phyloP scores from a whole-genome alignment of 2,329 filamentous ascomycete species.

The Pestalotiopsis sp. region DNA sequence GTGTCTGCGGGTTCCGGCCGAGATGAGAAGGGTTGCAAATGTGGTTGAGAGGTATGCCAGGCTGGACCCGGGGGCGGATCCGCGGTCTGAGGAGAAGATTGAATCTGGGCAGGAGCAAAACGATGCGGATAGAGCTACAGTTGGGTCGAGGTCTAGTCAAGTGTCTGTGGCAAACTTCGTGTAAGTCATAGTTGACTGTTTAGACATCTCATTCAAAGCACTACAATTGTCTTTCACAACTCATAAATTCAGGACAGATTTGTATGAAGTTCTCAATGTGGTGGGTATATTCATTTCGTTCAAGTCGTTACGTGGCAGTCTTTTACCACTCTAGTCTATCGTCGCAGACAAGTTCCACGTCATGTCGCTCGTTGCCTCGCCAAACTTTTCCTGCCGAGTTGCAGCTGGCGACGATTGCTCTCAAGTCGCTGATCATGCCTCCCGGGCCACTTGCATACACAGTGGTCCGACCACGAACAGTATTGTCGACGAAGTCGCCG shows the following conservation, averaged over 20 bases:
- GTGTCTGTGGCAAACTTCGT: background rate
- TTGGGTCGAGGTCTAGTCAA: background rate
- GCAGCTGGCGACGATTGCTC: constrained; percentile 52
- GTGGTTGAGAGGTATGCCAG: constrained; percentile 15
- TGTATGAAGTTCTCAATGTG: background rate
- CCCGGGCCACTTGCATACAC: constrained; percentile 65
- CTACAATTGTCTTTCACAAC: no score
- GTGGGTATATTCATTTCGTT: constrained; percentile 1
- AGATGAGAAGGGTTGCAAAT: constrained; percentile 9
- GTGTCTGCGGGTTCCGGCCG: constrained; percentile 15
- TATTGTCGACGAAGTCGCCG: constrained; percentile 48
- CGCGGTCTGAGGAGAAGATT: background rate
- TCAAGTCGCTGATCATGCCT: constrained; percentile 60
- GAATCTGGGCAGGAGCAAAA: background rate
- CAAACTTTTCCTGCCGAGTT: constrained; percentile 58
- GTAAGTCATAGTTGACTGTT: background rate
- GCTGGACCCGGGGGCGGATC: background rate
- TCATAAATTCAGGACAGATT: no score
- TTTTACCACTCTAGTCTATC: constrained; percentile 57
- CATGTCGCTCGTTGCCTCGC: constrained; percentile 57
- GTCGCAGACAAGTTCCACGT: constrained; percentile 61
- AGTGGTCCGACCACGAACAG: constrained; percentile 49
- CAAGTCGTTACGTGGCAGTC: background rate
- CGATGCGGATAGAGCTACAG: background rate
- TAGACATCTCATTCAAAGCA: no score